Evolutionary conservation across 2,329 filamentous ascomycete genomes (phyloP).

Genomic region (Diaporthe longicolla): DNA sequence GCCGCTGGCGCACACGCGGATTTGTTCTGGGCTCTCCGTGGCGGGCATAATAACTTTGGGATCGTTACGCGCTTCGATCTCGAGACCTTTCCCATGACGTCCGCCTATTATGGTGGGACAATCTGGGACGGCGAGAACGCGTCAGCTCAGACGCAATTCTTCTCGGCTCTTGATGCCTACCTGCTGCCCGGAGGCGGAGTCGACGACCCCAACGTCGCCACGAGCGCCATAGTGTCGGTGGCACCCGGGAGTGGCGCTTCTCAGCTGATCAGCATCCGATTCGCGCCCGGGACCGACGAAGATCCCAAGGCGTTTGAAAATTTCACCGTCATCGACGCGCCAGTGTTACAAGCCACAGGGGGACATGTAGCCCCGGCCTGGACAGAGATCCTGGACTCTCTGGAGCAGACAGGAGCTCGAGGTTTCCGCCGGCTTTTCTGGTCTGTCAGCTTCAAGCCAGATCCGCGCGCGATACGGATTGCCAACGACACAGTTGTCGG

Average conservation of each 20-base stretch:
- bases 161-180: constrained; percentile 40
- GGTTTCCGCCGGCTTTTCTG: constrained; percentile 9
- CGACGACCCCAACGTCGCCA: constrained; percentile 44
- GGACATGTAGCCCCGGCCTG: background rate
- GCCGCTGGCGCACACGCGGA: constrained; percentile 52
- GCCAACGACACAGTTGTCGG: constrained; percentile 14
- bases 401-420: background rate
- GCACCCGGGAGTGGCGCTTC: constrained; percentile 38
- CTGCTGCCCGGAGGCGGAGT: constrained; percentile 45
- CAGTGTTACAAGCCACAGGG: background rate
- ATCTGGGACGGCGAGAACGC: background rate
- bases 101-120: constrained; percentile 37
- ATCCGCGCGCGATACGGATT: background rate
- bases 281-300: background rate
- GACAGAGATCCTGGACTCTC: background rate
- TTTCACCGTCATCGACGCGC: constrained; percentile 42
- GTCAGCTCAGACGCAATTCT: constrained; percentile 28
- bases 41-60: constrained; percentile 62
- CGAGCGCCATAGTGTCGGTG: constrained; percentile 41
- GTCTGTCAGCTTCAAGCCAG: constrained; percentile 8
- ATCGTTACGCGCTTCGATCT: constrained; percentile 54
- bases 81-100: constrained; percentile 46
- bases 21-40: constrained; percentile 60
- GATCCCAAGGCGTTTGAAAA: constrained; percentile 43
- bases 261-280: background rate